Percentiles rank a stretch among this genome's conserved stretches.
phyloP scores from a whole-genome alignment of 176 grass and related monocot species.

The Hyparrhenia diplandra region DNA sequence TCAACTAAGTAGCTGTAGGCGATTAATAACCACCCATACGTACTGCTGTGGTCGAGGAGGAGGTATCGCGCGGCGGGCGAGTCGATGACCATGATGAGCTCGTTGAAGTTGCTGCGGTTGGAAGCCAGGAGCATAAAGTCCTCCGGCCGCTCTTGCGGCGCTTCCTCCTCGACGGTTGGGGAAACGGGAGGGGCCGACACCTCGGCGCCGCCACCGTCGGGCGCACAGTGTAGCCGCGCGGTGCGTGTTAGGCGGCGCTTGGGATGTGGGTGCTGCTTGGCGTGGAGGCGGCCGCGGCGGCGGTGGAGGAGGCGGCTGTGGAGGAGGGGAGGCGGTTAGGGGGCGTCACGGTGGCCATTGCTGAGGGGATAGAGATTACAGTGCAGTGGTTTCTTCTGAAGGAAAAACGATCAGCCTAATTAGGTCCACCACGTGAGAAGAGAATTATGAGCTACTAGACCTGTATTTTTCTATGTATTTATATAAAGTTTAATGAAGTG shows the following conservation, averaged over 20 bases:
- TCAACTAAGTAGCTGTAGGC: background rate
- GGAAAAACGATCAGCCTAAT: background rate
- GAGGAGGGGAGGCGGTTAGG: conserved; percentile 24
- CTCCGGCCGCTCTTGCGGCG: background rate
- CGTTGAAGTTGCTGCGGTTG: conserved; percentile 58
- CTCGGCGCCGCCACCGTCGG: conserved; percentile 23
- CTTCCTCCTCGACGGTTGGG: background rate
- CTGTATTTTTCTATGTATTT: background rate
- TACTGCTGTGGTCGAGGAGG: conserved; percentile 73
- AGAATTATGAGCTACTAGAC: background rate
- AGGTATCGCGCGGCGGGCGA: conserved; percentile 55
- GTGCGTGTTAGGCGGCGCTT: background rate
- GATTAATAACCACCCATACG: background rate
- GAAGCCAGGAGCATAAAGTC: conserved; percentile 50
- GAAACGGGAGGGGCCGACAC: background rate
- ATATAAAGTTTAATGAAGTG: no score
- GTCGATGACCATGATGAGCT: conserved; percentile 75
- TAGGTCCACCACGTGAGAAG: background rate
- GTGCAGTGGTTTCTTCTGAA: background rate
- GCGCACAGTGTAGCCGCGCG: conserved; percentile 11
- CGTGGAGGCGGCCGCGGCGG: background rate
- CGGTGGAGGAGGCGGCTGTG: background rate
- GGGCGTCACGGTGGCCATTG: conserved; percentile 38
- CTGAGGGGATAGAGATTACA: conserved; percentile 22
- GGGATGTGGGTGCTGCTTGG: background rate